These are phyloP conservation scores for Colletotrichum chlorophyti DNA, from an alignment of 2,329 filamentous ascomycete species.

Conservation along the genomic window DNA sequence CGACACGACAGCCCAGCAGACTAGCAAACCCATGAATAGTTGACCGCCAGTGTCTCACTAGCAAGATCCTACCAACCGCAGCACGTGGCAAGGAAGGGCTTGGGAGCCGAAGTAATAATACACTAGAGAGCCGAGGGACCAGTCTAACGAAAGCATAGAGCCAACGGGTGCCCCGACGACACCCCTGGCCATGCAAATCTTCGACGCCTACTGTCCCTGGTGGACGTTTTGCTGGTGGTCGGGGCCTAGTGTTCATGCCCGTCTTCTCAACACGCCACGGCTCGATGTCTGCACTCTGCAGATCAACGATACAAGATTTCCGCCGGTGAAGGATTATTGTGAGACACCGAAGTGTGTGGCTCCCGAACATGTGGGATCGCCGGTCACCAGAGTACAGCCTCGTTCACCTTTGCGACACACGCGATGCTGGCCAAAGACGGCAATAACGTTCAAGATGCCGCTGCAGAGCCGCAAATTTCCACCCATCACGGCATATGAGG, in stretches of 20 bases:
- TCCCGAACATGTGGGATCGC: not conserved
- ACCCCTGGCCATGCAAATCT: constrained; percentile 2
- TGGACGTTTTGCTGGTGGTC: not conserved
- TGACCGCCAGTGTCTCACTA: constrained; percentile 2
- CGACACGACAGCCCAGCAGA: not conserved
- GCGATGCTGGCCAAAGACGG: not conserved
- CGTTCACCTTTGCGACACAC: constrained; percentile 6
- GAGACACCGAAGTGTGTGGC: not conserved
- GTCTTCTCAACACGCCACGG: too few relatives aligned
- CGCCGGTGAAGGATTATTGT: not conserved
- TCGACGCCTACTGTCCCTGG: too few relatives aligned
- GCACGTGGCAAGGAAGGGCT: constrained; percentile 27
- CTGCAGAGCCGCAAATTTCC: not conserved
- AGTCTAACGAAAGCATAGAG: constrained; percentile 5
- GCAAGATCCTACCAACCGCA: not conserved
- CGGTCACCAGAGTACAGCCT: not conserved
- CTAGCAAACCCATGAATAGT: not conserved
- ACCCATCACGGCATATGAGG: not conserved
- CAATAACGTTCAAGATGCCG: not conserved
- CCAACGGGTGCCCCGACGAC: constrained; percentile 8
- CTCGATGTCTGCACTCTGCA: too few relatives aligned
- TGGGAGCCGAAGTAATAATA: constrained; percentile 19
- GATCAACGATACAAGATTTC: too few relatives aligned
- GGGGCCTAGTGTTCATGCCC: not conserved
- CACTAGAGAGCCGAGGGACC: too few relatives aligned